Conservation (phyloP, 2,329 filamentous ascomycete species). For the Verticillium albo-atrum region DNA sequence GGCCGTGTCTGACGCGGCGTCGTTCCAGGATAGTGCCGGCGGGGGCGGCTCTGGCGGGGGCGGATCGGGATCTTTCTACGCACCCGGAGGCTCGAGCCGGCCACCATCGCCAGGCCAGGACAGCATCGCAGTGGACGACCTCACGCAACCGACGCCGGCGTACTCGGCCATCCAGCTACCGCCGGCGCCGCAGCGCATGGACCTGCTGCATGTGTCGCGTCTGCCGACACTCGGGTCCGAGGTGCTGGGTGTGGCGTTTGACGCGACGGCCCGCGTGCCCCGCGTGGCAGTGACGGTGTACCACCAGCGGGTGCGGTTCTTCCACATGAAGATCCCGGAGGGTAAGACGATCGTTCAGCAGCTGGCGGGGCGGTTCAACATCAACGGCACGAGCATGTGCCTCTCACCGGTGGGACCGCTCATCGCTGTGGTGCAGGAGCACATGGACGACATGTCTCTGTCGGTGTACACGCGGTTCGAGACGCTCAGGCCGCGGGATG, state of each 20-base stretch:
- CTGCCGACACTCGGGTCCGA: conserved; percentile 8
- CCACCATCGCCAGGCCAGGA: neutral
- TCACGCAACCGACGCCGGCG: neutral
- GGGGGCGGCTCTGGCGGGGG: neutral
- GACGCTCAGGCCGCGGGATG: neutral
- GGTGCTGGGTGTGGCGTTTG: conserved; percentile 5
- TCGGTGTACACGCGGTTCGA: neutral
- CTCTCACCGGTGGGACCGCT: conserved; percentile 3
- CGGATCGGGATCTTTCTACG: neutral
- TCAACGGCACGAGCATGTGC: conserved; percentile 6
- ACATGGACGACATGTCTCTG: neutral
- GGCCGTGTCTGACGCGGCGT: neutral
- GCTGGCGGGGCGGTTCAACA: neutral
- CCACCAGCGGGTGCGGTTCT: conserved; percentile 5
- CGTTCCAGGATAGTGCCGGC: neutral
- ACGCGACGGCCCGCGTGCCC: neutral
- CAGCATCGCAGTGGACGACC: neutral
- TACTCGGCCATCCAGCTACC: neutral
- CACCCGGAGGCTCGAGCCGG: neutral
- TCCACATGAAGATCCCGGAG: conserved; percentile 3
- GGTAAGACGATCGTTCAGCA: neutral
- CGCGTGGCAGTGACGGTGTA: conserved; percentile 7
- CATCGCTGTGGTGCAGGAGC: conserved; percentile 5
- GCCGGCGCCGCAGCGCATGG: neutral
- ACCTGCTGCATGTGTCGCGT: conserved; percentile 5